phyloP scores from a whole-genome alignment of 352 stramenopile genomes.

The Salisapilia sapeloensis region DNA sequence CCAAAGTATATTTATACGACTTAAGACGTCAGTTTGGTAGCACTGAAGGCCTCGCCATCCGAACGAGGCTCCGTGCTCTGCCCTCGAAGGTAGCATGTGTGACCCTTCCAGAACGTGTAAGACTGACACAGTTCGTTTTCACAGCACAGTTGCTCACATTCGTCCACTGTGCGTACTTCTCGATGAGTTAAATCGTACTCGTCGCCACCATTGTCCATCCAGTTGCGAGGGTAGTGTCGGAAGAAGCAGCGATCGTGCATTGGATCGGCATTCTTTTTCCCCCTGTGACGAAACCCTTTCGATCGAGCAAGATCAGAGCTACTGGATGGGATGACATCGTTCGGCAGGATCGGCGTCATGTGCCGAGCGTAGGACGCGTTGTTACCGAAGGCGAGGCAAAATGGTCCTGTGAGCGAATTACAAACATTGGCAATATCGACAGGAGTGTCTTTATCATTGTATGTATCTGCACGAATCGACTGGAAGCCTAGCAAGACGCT shows the following conservation, averaged over 20 bases:
- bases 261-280: not conserved
- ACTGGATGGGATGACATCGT: conserved; percentile 1
- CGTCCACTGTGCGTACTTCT: conserved; percentile 27
- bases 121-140: conserved; percentile 32
- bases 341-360: conserved; percentile 35
- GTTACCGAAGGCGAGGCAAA: conserved; percentile 21
- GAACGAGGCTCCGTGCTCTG: conserved; percentile 14
- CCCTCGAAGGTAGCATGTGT: conserved; percentile 52
- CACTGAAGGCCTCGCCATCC: conserved; percentile 42
- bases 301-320: conserved; percentile 1
- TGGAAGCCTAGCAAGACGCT: conserved; percentile 2
- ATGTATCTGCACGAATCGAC: conserved; percentile 2
- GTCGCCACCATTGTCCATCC: conserved; percentile 52
- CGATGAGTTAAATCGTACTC: conserved; percentile 43
- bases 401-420: conserved; percentile 47
- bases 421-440: conserved; percentile 8
- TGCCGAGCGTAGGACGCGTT: conserved; percentile 20
- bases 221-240: conserved; percentile 33
- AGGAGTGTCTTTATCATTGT: conserved; percentile 3
- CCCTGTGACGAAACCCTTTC: not conserved
- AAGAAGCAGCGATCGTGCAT: conserved; percentile 41
- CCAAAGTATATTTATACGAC: too few species aligned
- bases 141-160: conserved; percentile 51
- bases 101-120: conserved; percentile 51
- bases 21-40: conserved; percentile 8